These are phyloP conservation scores for Phytophthora sp. DNA, from an alignment of 352 stramenopile genomes.

Conservation along the genomic window DNA sequence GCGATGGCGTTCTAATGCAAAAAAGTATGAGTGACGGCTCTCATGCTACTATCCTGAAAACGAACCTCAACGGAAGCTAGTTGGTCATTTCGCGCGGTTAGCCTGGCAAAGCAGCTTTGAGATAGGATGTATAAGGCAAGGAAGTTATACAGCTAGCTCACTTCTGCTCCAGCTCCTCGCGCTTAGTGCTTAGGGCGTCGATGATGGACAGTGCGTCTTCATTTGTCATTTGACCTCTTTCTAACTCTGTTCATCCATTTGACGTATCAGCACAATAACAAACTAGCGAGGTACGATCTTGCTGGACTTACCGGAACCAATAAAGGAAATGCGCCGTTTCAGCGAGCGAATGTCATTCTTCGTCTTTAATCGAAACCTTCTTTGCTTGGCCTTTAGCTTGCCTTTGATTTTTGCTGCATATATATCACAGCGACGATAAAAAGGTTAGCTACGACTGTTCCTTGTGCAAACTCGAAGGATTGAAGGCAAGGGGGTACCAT, in stretches of 20 bases:
- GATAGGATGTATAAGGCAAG: background rate
- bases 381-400: constrained; percentile 54
- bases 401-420: constrained; percentile 36
- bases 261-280: constrained; percentile 2
- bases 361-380: constrained; percentile 47
- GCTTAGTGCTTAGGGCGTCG: constrained; percentile 26
- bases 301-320: constrained; percentile 46
- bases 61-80: constrained; percentile 36
- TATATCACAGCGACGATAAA: background rate
- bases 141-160: constrained; percentile 5
- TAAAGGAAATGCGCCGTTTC: constrained; percentile 41
- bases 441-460: no score
- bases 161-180: constrained; percentile 39
- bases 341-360: constrained; percentile 57
- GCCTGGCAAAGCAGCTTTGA: constrained; percentile 21
- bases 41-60: background rate
- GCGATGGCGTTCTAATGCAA: constrained; percentile 36
- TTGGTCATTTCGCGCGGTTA: constrained; percentile 33
- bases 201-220: constrained; percentile 49
- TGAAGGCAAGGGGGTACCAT: no score
- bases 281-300: no score
- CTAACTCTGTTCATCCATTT: constrained; percentile 38
- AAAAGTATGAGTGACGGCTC: constrained; percentile 8
- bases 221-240: constrained; percentile 55
- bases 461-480: no score